A percentile compares a stretch with the other conserved stretches of the same genome.
These are phyloP conservation scores for Solanum hybrid DNA, from an alignment of 305 asterid genomes.

Conservation along the genomic window DNA sequence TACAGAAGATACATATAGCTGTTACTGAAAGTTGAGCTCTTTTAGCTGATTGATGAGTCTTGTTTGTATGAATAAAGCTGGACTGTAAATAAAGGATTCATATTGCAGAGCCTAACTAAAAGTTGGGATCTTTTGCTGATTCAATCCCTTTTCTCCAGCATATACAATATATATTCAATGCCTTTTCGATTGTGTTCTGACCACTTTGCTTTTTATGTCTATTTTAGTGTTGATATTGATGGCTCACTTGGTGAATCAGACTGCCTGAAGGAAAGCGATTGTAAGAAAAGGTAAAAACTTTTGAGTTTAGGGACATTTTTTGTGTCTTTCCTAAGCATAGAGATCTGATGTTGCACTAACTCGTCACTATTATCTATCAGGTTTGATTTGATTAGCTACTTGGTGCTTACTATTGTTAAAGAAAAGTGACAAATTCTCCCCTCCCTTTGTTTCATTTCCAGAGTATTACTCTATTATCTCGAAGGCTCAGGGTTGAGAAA, in stretches of 20 bases:
- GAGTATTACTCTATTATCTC: not conserved
- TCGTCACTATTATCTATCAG: not conserved
- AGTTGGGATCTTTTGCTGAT: not conserved
- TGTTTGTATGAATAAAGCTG: not conserved
- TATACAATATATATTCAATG: not conserved
- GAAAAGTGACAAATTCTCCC: not conserved
- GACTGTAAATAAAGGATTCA: not conserved
- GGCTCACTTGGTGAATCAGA: slow-evolving; percentile 17
- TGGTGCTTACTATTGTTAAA: not conserved
- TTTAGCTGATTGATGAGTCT: not conserved
- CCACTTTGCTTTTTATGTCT: not conserved
- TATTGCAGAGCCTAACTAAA: not conserved
- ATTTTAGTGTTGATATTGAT: slow-evolving; percentile 17
- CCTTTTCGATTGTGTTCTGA: not conserved
- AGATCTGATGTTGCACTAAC: not conserved
- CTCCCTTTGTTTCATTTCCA: not conserved
- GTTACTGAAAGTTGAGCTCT: not conserved
- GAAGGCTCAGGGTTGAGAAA: not conserved
- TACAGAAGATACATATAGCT: not conserved
- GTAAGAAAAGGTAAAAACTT: slow-evolving; percentile 11
- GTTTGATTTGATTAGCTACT: not conserved
- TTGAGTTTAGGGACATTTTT: not conserved
- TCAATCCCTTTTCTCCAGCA: not conserved
- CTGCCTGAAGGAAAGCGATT: slow-evolving; percentile 7
- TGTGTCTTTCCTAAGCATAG: not conserved